Percentiles rank a stretch among this genome's conserved stretches.
phyloP scores from a whole-genome alignment of 345 rosid species.

The Aquilaria sinensis region DNA sequence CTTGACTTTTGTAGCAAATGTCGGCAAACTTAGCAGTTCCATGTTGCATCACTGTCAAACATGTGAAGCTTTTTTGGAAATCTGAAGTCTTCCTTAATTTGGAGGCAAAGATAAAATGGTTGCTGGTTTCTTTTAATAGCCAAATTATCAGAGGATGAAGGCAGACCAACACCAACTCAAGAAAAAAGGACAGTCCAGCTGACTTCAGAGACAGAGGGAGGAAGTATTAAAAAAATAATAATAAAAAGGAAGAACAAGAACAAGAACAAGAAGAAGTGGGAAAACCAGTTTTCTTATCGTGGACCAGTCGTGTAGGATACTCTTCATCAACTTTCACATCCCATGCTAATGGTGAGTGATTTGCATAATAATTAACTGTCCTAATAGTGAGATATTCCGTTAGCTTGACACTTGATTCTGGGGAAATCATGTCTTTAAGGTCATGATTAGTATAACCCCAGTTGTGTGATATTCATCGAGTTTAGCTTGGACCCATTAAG shows the following conservation, averaged over 20 bases:
- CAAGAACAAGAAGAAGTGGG: too few relatives aligned
- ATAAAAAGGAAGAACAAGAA: too few relatives aligned
- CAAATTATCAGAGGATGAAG: slow-evolving; percentile 25
- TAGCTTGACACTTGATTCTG: slow-evolving; percentile 40
- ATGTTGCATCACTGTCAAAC: slow-evolving; percentile 17
- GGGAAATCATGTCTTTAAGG: slow-evolving; percentile 37
- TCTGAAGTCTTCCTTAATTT: slow-evolving; percentile 43
- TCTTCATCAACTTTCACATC: background rate
- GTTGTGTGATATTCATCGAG: slow-evolving; percentile 41
- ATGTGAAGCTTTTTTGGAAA: slow-evolving; percentile 5
- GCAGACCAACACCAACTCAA: slow-evolving; percentile 32
- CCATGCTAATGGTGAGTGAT: slow-evolving; percentile 19
- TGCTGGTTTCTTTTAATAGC: slow-evolving; percentile 7
- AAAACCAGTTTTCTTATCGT: too few relatives aligned
- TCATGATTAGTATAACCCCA: slow-evolving; percentile 43
- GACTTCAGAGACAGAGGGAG: slow-evolving; percentile 19
- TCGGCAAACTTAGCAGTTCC: slow-evolving; percentile 28
- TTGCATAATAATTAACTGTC: slow-evolving; percentile 53
- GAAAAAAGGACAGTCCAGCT: slow-evolving; percentile 52
- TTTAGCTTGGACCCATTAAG: slow-evolving; percentile 42
- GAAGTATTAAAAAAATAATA: background rate
- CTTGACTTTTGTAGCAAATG: slow-evolving; percentile 21
- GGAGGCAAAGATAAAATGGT: slow-evolving; percentile 37
- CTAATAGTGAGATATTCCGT: slow-evolving; percentile 43
- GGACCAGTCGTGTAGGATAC: background rate